Base-by-base conservation (phyloP, 768 basidiomycete species). In the Hypholoma fasciculare region DNA sequence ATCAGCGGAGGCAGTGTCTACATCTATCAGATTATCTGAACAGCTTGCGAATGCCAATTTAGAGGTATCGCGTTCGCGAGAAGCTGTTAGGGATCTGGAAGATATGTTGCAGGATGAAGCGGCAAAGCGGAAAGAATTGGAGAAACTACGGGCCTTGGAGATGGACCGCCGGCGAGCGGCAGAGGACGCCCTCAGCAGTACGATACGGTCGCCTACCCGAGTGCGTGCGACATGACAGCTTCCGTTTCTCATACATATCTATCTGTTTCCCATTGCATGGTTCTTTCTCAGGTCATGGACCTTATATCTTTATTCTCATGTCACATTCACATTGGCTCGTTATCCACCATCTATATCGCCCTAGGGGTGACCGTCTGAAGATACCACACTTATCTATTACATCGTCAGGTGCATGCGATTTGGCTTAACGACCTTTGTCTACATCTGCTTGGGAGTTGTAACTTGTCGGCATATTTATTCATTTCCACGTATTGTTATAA, bases 1-100 rank as follows among this genome's bases (percentile, higher is more conserved):
- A 67, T 82, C 88, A 16, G 79, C 86, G 19, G 87, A 90, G 60
- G 86, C 88, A 6, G 80, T 87, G 56, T 83, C 83, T 5, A 78
- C 84, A 27, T 87, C 87, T 2, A 71, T 85, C 53, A 78, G 83
- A 57, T 77, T 92, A 60, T 82, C 88, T 16, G 88, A 89, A 66
- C 86, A 90, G 65, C 77, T 92, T n/a, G 76, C 82, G 8, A 82
- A 85, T 59, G 84, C 82, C 8, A 83, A 89, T 60, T 74, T 82
- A 38, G 89, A 90, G 61, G 77, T 79, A 1, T 78, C 83, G 49
- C 75, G 83, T 54, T 76, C 81, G 30, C 80, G 81, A 63, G 76
- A 84, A 39, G 77, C 80, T 19, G 71, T 90, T 26, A 79, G 80
- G 66, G 74, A 76, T 27, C 72, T 81, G 19, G 87, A 91, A 67